Conservation (phyloP, 106 monocot genomes). For the Posidonia australis region DNA sequence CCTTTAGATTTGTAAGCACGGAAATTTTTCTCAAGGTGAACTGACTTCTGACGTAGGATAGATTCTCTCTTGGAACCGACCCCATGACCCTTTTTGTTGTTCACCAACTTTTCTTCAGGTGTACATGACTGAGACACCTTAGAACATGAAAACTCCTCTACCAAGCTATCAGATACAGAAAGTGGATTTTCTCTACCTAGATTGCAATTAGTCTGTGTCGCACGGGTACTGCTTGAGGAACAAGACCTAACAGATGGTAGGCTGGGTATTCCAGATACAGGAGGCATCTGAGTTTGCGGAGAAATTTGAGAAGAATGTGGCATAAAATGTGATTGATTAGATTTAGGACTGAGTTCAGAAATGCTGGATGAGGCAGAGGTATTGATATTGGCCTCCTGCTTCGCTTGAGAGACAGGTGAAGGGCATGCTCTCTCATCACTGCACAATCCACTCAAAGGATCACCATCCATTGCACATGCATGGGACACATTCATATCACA, state of each 20-base stretch:
- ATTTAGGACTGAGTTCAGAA: background rate
- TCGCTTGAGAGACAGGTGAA: conserved; percentile 12
- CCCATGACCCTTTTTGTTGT: conserved; percentile 34
- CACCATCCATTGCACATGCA: conserved; percentile 54
- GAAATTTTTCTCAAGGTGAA: conserved; percentile 59
- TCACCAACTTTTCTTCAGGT: conserved; percentile 25
- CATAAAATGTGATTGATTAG: background rate
- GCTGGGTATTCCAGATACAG: conserved; percentile 18
- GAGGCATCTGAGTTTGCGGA: conserved; percentile 9
- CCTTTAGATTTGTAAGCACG: conserved; percentile 62
- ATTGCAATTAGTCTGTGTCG: conserved; percentile 7
- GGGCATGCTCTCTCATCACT: conserved; percentile 18
- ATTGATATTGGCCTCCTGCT: conserved; percentile 15
- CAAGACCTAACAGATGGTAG: conserved; percentile 33
- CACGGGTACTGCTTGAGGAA: conserved; percentile 12
- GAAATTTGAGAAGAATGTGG: conserved; percentile 2
- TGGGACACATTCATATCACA: conserved; percentile 71
- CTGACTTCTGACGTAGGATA: conserved; percentile 39
- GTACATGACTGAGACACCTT: conserved; percentile 5
- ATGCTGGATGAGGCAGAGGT: conserved; percentile 1
- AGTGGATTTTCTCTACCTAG: conserved; percentile 19
- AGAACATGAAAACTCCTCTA: conserved; percentile 18
- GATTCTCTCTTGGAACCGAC: conserved; percentile 55
- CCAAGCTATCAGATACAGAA: conserved; percentile 4
- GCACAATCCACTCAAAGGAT: conserved; percentile 10